Conservation (phyloP, 2,329 filamentous ascomycete genomes). For the Sporothrix luriei region DNA sequence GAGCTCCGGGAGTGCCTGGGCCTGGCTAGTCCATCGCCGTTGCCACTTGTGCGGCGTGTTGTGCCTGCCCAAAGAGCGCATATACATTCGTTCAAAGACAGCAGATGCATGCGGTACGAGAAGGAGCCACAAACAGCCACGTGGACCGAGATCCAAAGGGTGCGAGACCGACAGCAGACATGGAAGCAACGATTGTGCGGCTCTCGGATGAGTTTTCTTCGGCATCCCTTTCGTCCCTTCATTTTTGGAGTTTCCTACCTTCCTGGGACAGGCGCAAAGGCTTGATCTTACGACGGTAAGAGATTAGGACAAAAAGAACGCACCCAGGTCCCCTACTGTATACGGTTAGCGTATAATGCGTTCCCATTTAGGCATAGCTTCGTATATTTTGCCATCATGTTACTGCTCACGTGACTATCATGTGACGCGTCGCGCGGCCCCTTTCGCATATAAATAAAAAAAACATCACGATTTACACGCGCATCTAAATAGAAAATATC, state of each 20-base stretch:
- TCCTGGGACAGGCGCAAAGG: background rate
- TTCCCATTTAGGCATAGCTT: too few relatives aligned
- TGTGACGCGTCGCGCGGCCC: too few relatives aligned
- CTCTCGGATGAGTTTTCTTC: conserved; percentile 5
- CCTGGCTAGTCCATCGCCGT: conserved; percentile 18
- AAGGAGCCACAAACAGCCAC: background rate
- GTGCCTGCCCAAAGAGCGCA: background rate
- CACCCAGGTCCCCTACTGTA: too few relatives aligned
- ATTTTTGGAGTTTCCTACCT: background rate
- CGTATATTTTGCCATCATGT: too few relatives aligned
- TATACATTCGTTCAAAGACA: background rate
- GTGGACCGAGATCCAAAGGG: background rate
- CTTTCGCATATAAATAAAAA: too few relatives aligned
- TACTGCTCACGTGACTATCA: too few relatives aligned
- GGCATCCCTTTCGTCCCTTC: conserved; percentile 14
- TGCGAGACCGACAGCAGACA: background rate
- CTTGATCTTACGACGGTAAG: too few relatives aligned
- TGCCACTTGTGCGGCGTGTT: background rate
- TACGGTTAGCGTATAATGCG: too few relatives aligned
- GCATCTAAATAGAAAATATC: too few relatives aligned
- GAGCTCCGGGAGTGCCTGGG: background rate
- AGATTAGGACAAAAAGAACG: too few relatives aligned
- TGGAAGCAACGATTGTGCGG: background rate
- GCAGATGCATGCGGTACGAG: background rate
- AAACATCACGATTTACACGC: too few relatives aligned